These are phyloP conservation scores for Stropharia rugosoannulata DNA, from an alignment of 768 basidiomycete species.

Conservation along the genomic window DNA sequence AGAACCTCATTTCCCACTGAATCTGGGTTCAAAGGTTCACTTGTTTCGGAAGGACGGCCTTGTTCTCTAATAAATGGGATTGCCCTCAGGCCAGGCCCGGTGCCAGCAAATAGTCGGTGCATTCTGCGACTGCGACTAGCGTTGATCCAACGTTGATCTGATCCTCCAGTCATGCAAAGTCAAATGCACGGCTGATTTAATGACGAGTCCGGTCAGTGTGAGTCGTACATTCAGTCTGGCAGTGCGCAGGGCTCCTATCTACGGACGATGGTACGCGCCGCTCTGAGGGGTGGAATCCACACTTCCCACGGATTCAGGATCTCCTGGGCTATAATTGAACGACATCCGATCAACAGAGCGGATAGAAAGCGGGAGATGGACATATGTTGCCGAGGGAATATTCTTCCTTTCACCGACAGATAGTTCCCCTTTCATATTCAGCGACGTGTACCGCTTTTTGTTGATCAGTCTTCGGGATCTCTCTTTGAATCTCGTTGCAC, in stretches of 20 bases:
- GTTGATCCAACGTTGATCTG: too few relatives aligned
- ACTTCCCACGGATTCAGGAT: conserved; percentile 17
- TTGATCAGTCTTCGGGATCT: conserved; percentile 24
- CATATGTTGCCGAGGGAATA: conserved; percentile 26
- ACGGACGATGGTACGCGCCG: background rate
- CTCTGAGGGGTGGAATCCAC: background rate
- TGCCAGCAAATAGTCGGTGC: background rate
- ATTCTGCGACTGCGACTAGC: too few relatives aligned
- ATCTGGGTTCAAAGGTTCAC: background rate
- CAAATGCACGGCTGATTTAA: too few relatives aligned
- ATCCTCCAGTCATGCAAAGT: too few relatives aligned
- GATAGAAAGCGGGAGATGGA: conserved; percentile 27
- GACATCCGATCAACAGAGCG: conserved; percentile 29
- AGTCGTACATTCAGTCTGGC: too few relatives aligned
- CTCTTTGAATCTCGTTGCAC: conserved; percentile 20
- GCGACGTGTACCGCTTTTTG: conserved; percentile 25
- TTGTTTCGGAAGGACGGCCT: background rate
- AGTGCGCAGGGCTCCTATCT: too few relatives aligned
- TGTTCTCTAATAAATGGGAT: background rate
- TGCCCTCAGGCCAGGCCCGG: background rate
- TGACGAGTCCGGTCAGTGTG: too few relatives aligned
- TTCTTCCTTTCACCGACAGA: conserved; percentile 19
- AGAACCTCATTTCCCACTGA: background rate
- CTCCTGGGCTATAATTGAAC: conserved; percentile 14
- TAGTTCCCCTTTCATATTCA: conserved; percentile 10